phyloP scores from a whole-genome alignment of 805 yeast genomes.

The Kluyveromyces dobzhanskii region DNA sequence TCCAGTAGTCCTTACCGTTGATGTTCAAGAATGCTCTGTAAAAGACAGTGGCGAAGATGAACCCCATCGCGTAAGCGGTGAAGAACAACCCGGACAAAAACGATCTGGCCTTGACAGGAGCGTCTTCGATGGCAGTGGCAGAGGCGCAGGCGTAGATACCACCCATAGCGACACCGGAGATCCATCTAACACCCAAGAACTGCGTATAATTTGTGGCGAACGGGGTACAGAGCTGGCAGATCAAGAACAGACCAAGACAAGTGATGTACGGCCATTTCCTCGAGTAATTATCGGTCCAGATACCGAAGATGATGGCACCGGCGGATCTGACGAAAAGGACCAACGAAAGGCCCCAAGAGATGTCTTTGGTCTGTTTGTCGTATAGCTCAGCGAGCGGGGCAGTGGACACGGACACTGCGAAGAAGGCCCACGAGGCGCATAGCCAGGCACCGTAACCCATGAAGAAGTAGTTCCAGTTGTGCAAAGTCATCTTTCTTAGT shows the following conservation, averaged over 20 bases:
- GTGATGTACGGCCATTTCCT: slow-evolving; percentile 57
- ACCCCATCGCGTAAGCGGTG: slow-evolving; percentile 58
- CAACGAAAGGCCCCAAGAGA: slow-evolving; percentile 68
- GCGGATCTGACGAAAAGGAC: slow-evolving; percentile 65
- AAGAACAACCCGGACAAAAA: slow-evolving; percentile 52
- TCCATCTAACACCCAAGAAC: slow-evolving; percentile 53
- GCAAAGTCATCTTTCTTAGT: slow-evolving; percentile 29
- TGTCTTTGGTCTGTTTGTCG: slow-evolving; percentile 35
- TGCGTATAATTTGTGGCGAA: slow-evolving; percentile 50
- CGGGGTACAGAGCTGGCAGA: slow-evolving; percentile 58
- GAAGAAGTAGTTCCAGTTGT: slow-evolving; percentile 49
- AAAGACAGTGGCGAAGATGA: slow-evolving; percentile 56
- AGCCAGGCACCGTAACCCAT: slow-evolving; percentile 63
- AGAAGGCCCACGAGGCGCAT: slow-evolving; percentile 67
- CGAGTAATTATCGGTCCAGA: slow-evolving; percentile 54
- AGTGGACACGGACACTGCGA: slow-evolving; percentile 51
- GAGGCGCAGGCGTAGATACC: slow-evolving; percentile 60
- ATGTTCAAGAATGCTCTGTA: slow-evolving; percentile 50
- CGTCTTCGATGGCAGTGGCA: slow-evolving; percentile 59
- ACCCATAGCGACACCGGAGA: slow-evolving; percentile 67
- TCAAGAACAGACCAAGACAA: slow-evolving; percentile 43
- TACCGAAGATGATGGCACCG: slow-evolving; percentile 63
- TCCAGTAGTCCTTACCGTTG: slow-evolving; percentile 44
- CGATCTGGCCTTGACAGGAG: slow-evolving; percentile 52
- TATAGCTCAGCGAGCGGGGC: slow-evolving; percentile 42